Evolutionary conservation across 371 early-diverging fungal genomes (phyloP).

Genomic region (Thermomucor indicae-seudaticae): DNA sequence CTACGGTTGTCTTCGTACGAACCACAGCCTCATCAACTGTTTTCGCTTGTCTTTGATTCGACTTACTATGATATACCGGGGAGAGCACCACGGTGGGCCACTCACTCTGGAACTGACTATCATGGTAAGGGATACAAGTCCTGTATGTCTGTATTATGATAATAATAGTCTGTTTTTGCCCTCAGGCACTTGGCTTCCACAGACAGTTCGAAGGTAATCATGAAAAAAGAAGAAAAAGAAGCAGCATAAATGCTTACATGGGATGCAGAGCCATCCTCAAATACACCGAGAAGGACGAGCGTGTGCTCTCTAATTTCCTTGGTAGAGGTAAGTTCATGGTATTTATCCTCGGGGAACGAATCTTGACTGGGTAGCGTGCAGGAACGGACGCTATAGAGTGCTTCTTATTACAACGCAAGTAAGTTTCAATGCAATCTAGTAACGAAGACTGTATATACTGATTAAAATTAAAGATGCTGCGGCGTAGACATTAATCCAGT

Average conservation of each 20-base stretch:
- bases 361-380: conserved; percentile 6
- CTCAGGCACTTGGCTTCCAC: conserved; percentile 89
- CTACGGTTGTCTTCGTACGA: conserved; percentile 62
- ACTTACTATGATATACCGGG: conserved; percentile 90
- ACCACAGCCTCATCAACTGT: conserved; percentile 76
- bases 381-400: conserved; percentile 91
- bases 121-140: conserved; percentile 49
- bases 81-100: conserved; percentile 88
- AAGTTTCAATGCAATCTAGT: neutral
- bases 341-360: neutral
- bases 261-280: conserved; percentile 63
- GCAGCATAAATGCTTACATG: neutral
- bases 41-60: conserved; percentile 72
- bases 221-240: no score
- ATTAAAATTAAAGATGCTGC: conserved; percentile 49
- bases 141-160: neutral
- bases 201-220: conserved; percentile 74
- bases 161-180: neutral
- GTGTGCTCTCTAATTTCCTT: conserved; percentile 85
- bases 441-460: neutral
- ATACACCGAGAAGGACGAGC: conserved; percentile 71
- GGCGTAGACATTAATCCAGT: conserved; percentile 91
- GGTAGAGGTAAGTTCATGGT: conserved; percentile 63
- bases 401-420: conserved; percentile 76
- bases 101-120: conserved; percentile 89